Evolutionary conservation across 2,329 filamentous ascomycete genomes (phyloP), one percentile per base, ranked within the genome.

Genomic region (Fusarium napiforme): DNA sequence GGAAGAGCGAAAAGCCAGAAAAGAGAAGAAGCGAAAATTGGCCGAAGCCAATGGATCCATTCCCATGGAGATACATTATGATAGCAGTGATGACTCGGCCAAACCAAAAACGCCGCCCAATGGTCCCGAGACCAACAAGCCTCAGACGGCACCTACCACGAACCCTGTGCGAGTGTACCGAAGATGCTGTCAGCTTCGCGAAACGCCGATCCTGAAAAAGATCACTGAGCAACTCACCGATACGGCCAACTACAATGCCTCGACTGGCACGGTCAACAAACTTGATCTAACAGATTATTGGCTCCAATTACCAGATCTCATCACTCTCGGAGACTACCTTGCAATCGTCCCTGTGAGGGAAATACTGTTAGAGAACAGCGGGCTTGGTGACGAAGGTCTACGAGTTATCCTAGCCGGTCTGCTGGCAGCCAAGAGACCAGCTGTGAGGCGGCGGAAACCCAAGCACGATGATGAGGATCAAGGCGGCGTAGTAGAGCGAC

Each of bases 131-230:
- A 70, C 74, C 21, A 70, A 78, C 23, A 81, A 77, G 60, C 79
- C 78, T 30, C 78, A 77, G 36, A 74, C 76, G 12, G 75, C 89
- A 57, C 95, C 96, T 0, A 98, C 96, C 1, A 97, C 93, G 4
- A 96, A 98, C 79, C 96, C 96, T 5, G 90, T 95, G 19, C 89
- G 96, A 65, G 97, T 99, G 78, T 99, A 99, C 82, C 90, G 96
- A 74, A 89, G 96, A 79, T 98, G 96, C 81, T 98, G 96, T 80
- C 96, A 98, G 79, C 85, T 99, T 36, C 90, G 96, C 65, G 96
- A 98, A 83, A 97, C 95, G 0, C 94, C 95, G 1, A 95, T 98
- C 59, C 85, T 98, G 26, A 97, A 97, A 81, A 94, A 93, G 78
- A 93, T 99, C 52, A 96, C 94, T 1, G 94, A 97, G 78, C 95